phyloP scores from a whole-genome alignment of 768 basidiomycete genomes.

The Phylloporus rhodoxanthus region DNA sequence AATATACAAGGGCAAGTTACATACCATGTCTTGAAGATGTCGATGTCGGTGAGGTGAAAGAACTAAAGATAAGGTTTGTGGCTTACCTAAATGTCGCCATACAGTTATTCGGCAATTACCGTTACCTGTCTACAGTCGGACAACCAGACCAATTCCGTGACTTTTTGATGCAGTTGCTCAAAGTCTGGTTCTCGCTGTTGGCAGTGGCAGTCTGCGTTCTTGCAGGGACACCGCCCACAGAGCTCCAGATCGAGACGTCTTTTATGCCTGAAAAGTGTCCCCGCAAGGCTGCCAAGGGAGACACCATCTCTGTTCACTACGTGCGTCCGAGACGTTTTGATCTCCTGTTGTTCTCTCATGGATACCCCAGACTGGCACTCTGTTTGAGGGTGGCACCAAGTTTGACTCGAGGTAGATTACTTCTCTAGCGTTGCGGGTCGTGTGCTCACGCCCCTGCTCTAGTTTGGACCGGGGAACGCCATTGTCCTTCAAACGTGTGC shows the following conservation, averaged over 20 bases:
- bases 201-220: constrained; percentile 43
- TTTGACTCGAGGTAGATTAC: constrained; percentile 79
- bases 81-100: no score
- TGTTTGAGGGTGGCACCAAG: constrained; percentile 69
- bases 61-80: neutral
- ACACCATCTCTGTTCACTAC: constrained; percentile 71
- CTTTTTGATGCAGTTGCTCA: constrained; percentile 54
- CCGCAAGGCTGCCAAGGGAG: constrained; percentile 52
- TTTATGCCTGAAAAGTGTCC: constrained; percentile 53
- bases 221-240: constrained; percentile 42
- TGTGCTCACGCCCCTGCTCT: neutral
- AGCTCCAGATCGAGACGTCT: constrained; percentile 60
- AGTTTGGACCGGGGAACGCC: constrained; percentile 72
- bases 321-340: constrained; percentile 36
- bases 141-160: no score
- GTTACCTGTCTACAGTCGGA: no score
- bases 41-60: constrained; percentile 46
- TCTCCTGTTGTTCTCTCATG: neutral
- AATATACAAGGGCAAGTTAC: constrained; percentile 18
- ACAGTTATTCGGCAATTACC: no score
- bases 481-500: constrained; percentile 71
- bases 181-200: constrained; percentile 41
- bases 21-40: constrained; percentile 68
- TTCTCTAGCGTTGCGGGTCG: neutral
- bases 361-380: constrained; percentile 54